Conservation (phyloP, 2,329 filamentous ascomycete genomes). For the Verticillium alfalfae region DNA sequence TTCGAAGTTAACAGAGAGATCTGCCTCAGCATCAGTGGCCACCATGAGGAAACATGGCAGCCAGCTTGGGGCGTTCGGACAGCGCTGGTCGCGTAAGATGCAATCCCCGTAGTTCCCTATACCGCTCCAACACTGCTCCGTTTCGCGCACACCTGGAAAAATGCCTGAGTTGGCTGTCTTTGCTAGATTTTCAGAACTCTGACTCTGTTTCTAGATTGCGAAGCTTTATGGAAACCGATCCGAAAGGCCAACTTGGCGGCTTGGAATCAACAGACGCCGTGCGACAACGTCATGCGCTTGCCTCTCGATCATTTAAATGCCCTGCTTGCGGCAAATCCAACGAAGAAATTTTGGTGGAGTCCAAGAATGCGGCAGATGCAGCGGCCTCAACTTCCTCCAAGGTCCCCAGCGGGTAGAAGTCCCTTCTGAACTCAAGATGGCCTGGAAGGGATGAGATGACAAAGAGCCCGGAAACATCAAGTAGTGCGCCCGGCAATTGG, state of each 20-base stretch:
- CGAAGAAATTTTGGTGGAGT: constrained; percentile 66
- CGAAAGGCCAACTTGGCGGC: constrained; percentile 83
- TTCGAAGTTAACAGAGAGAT: constrained; percentile 98
- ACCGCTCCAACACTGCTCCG: neutral
- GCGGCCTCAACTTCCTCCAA: constrained; percentile 20
- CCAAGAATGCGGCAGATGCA: constrained; percentile 50
- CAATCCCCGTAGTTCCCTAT: neutral
- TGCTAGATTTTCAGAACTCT: neutral
- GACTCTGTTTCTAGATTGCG: constrained; percentile 48
- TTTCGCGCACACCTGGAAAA: neutral
- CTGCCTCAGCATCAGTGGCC: constrained; percentile 86
- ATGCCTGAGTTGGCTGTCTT: neutral
- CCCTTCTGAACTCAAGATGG: constrained; percentile 56
- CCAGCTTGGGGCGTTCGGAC: constrained; percentile 96
- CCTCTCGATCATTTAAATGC: constrained; percentile 65
- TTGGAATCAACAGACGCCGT: constrained; percentile 69
- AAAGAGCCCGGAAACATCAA: constrained; percentile 18
- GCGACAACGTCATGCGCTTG: constrained; percentile 62
- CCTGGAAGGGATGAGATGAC: constrained; percentile 68
- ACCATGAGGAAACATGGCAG: constrained; percentile 98
- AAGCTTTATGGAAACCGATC: constrained; percentile 89
- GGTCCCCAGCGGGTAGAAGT: constrained; percentile 38
- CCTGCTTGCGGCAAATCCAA: constrained; percentile 65
- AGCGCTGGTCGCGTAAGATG: constrained; percentile 60
- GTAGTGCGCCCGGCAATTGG: neutral